Evolutionary conservation across 768 basidiomycete species (phyloP).

Genomic region (Boletus coccyginus): DNA sequence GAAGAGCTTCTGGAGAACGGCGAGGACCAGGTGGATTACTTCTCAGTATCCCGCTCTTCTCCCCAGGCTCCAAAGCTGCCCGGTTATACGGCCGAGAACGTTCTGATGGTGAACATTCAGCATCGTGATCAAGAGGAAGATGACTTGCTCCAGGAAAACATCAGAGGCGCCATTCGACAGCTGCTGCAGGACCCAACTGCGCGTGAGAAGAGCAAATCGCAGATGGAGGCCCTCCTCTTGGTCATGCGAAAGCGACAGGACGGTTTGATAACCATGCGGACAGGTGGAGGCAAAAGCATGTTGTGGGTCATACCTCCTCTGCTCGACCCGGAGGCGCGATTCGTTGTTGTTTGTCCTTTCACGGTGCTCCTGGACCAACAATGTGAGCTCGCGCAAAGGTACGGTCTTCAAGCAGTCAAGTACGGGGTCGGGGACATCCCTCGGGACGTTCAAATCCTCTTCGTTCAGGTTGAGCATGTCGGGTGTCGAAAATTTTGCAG

Average conservation of each 20-base stretch:
- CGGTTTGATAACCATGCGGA: conserved; percentile 6
- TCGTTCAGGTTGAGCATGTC: not conserved
- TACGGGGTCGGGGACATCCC: not conserved
- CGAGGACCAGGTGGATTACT: not conserved
- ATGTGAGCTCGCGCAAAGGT: not conserved
- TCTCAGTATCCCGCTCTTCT: not conserved
- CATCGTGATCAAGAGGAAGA: not conserved
- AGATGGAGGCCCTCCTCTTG: conserved; percentile 2
- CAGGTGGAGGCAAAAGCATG: conserved; percentile 4
- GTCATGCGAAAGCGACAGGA: not conserved
- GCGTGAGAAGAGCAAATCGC: not conserved
- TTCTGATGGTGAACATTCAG: not conserved
- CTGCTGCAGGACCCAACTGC: not conserved
- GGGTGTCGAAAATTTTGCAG: not conserved
- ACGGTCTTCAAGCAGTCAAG: not conserved
- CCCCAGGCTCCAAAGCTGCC: not conserved
- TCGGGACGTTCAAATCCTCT: not conserved
- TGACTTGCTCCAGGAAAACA: not conserved
- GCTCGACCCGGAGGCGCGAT: not conserved
- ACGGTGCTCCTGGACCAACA: not conserved
- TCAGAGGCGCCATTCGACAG: not conserved
- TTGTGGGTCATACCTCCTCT: not conserved
- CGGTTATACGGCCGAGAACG: not conserved
- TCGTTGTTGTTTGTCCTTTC: conserved; percentile 4
- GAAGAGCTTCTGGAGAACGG: not conserved